Evolutionary conservation across 2,329 filamentous ascomycete species (phyloP).

Genomic region (Ascochyta fabae): DNA sequence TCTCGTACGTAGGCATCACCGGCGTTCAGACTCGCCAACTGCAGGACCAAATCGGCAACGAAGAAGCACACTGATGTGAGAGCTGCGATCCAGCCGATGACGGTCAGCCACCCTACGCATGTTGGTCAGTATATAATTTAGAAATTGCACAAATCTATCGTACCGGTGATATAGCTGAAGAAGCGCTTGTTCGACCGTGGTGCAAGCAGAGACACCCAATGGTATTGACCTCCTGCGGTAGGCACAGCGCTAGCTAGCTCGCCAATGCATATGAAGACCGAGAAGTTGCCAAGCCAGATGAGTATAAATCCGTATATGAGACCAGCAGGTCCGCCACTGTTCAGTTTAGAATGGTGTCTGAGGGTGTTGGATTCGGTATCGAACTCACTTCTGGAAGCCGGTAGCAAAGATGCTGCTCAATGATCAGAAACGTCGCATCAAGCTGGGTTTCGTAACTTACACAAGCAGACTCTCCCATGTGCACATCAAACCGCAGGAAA

Average conservation of each 20-base stretch:
- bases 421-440: constrained; percentile 1
- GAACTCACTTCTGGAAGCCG: constrained; percentile 45
- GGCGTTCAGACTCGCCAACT: constrained; percentile 49
- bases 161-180: constrained; percentile 54
- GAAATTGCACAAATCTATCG: no score
- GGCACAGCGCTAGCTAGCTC: constrained; percentile 49
- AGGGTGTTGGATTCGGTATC: neutral
- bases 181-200: constrained; percentile 52
- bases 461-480: constrained; percentile 49
- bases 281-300: constrained; percentile 49
- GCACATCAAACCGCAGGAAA: constrained; percentile 47
- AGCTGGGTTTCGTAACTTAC: constrained; percentile 25
- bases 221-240: constrained; percentile 50
- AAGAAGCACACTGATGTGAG: constrained; percentile 48
- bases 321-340: constrained; percentile 46
- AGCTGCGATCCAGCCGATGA: constrained; percentile 53
- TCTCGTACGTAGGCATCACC: constrained; percentile 45
- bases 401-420: constrained; percentile 40
- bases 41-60: constrained; percentile 42
- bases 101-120: constrained; percentile 52
- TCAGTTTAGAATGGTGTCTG: constrained; percentile 5
- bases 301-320: constrained; percentile 48
- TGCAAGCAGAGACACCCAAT: constrained; percentile 53
- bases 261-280: constrained; percentile 45
- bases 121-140: constrained; percentile 11